phyloP scores from a whole-genome alignment of 225 moss, liverwort and hornwort genomes.

The Rhytidiadelphus loreus region DNA sequence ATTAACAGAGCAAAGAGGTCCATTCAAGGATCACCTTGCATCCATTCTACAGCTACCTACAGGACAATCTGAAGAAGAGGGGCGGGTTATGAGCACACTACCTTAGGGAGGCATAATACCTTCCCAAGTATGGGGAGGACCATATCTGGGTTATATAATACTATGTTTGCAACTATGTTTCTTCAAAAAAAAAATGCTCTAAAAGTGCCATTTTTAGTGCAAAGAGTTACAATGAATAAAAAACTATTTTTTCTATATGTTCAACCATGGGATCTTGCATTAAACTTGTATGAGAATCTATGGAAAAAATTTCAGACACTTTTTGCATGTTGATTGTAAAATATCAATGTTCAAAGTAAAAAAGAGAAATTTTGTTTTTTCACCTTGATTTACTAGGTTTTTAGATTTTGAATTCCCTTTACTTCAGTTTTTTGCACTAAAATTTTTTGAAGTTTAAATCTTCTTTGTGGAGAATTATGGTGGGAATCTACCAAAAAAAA shows the following conservation, averaged over 20 bases:
- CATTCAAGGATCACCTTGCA: too few species aligned
- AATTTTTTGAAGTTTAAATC: neutral
- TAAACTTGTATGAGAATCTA: neutral
- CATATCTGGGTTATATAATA: fast-evolving
- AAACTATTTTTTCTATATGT: neutral
- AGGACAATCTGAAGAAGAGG: too few species aligned
- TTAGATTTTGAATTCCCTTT: neutral
- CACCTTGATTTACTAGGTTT: neutral
- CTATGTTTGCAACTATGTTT: neutral
- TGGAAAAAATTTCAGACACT: neutral
- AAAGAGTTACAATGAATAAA: neutral
- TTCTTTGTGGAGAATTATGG: neutral
- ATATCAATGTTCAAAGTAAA: neutral
- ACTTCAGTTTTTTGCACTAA: neutral
- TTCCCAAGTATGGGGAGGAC: fast-evolving
- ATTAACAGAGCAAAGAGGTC: too few species aligned
- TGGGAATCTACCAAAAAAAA: neutral
- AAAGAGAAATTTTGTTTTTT: too few species aligned
- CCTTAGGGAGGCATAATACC: neutral
- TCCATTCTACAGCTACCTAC: too few species aligned
- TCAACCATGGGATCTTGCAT: neutral
- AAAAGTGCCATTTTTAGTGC: neutral
- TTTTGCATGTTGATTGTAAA: neutral
- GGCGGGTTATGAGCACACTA: too few species aligned
- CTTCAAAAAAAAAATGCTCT: neutral